Percentiles rank a stretch among this genome's conserved stretches.
These are phyloP conservation scores for Penicillium sp. DNA, from an alignment of 2,329 filamentous ascomycete genomes.

Conservation along the genomic window DNA sequence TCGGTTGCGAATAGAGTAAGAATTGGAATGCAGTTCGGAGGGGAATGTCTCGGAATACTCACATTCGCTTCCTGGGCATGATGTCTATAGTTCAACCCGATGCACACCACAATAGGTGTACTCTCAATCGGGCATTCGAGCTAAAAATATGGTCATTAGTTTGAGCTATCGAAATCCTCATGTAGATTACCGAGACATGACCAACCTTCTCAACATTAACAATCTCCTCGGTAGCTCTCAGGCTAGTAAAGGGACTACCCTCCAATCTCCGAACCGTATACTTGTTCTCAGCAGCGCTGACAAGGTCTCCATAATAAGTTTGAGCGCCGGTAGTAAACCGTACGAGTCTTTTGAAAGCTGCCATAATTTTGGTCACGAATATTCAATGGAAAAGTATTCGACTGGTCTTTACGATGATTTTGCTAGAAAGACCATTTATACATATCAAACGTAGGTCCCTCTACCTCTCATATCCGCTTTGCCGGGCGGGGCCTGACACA, in stretches of 20 bases:
- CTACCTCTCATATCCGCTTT: background rate
- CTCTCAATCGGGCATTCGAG: conserved; percentile 19
- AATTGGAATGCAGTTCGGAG: background rate
- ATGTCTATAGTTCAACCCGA: conserved; percentile 29
- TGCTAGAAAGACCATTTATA: background rate
- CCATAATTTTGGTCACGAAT: background rate
- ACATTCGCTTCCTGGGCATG: conserved; percentile 29
- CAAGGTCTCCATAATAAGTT: conserved; percentile 15
- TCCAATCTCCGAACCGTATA: conserved; percentile 17
- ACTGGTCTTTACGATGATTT: background rate
- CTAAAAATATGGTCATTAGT: background rate
- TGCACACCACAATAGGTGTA: conserved; percentile 26
- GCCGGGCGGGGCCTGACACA: background rate
- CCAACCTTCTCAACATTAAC: background rate
- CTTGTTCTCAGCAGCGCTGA: conserved; percentile 5
- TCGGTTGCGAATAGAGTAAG: background rate
- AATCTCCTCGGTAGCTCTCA: conserved; percentile 12
- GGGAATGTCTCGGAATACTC: background rate
- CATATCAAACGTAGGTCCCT: background rate
- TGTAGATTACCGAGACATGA: background rate
- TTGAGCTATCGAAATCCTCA: background rate
- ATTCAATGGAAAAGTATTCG: background rate
- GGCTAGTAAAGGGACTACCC: conserved; percentile 10
- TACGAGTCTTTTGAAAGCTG: conserved; percentile 19
- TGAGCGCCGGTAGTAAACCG: conserved; percentile 6